Base-by-base conservation (phyloP, 2,329 filamentous ascomycete species). In the Xylariaceae sp. region DNA sequence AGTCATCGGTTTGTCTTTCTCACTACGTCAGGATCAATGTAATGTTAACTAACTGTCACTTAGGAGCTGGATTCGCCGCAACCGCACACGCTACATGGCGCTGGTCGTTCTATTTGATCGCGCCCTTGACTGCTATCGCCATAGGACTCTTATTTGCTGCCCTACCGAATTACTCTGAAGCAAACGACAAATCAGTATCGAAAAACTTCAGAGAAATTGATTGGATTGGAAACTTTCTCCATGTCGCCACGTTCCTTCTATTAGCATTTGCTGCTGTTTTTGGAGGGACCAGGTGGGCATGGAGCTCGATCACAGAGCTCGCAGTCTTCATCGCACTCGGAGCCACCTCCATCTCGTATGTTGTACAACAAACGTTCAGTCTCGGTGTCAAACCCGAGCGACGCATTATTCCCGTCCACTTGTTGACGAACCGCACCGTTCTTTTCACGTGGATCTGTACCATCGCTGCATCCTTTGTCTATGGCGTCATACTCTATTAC, bases 251-350 rank as follows among this genome's bases (percentile, higher is more conserved):
- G 9, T 67, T 62, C 50, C 42, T 50, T 13, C 50, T 57, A 28
- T 54, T 63, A 11, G 55, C 53, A 6, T 64, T 72, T 1, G 67
- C 68, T 7, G 65, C 76, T 42, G 65, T 77, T 17, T 72, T 82
- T 60, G 77, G 69, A 4, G 80, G 80, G 0, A 64, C 66, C 1
- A 52, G 70, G 7, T 84, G 73, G 61, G 59, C 69, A 0, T 84
- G 80, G 81, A 66, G 66, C 38, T 68, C 67, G n/a, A 71, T 72
- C 1, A 68, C 69, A 0, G 74, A 73, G 31, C 77, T 83, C 50
- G 70, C 69, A 1, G 65, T 75, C 2, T 75, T 78, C 44, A 69
- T 78, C 31, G 62, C 76, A 3, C 76, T 72, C 28, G 75, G 65
- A 3, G 62, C 76, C 1, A 53, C 74, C 0, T 60, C 76, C 19